phyloP scores from a whole-genome alignment of 2,329 filamentous ascomycete genomes.

The Exophiala sideris region DNA sequence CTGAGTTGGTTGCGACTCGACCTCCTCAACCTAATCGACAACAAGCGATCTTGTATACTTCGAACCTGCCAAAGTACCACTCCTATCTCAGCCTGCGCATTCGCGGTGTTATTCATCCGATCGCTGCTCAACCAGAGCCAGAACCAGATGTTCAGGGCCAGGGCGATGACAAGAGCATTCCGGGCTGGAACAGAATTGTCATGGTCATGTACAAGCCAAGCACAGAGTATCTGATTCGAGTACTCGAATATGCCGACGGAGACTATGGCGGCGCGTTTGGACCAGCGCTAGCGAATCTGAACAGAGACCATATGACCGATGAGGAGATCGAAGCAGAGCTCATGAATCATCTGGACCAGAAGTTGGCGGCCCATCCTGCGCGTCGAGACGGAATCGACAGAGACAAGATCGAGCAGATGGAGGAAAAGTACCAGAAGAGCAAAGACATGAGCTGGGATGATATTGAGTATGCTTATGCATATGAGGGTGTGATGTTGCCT shows the following conservation, averaged over 20 bases:
- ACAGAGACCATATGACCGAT: not conserved
- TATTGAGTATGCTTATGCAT: slow-evolving; percentile 41
- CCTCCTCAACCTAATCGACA: not conserved
- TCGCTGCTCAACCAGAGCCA: slow-evolving; percentile 18
- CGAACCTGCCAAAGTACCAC: slow-evolving; percentile 22
- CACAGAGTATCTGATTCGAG: slow-evolving; percentile 21
- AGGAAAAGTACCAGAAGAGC: slow-evolving; percentile 20
- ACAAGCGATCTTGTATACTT: slow-evolving; percentile 1
- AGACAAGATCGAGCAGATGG: slow-evolving; percentile 21
- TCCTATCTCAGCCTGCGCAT: slow-evolving; percentile 28
- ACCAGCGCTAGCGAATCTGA: slow-evolving; percentile 11
- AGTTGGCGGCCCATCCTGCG: slow-evolving; percentile 10
- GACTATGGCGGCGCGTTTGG: slow-evolving; percentile 21
- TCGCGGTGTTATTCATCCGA: slow-evolving; percentile 37
- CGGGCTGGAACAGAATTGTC: slow-evolving; percentile 38
- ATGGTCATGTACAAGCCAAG: slow-evolving; percentile 35
- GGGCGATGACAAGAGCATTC: slow-evolving; percentile 26
- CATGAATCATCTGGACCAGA: slow-evolving; percentile 3
- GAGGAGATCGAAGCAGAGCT: slow-evolving; percentile 17
- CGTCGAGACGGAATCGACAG: slow-evolving; percentile 8
- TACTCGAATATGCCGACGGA: slow-evolving; percentile 23
- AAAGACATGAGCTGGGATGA: slow-evolving; percentile 25
- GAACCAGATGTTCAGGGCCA: not conserved
- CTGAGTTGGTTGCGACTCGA: not conserved
- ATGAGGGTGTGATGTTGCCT: slow-evolving; percentile 48